Evolutionary conservation across 805 yeast species (phyloP), one percentile per base, ranked within the genome.

Genomic region (Spathaspora girioi): DNA sequence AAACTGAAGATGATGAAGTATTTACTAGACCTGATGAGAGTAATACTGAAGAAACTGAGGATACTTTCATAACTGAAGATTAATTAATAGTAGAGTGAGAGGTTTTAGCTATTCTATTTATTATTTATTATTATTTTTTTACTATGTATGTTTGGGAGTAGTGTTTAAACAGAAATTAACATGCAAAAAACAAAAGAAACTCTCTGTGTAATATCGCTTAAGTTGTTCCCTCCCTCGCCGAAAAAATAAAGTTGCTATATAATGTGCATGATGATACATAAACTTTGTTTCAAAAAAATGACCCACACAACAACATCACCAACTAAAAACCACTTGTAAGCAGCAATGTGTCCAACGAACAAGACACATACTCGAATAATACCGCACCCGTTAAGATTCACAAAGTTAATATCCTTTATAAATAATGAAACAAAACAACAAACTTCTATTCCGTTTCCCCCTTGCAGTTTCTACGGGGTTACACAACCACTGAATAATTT

Each of bases 391-490:
- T 8, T 10, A 35, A 32, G 8, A 12, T 45, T 32, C 23, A 32
- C 40, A 11, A 45, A 45, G 19, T 19, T 35, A 15, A 15, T n/a
- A 9, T 32, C 47, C 12, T 45, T 45, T 35, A 23, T 19, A 15
- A 31, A 44, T 17, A 17, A 29, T 27, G 20, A 27, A 9, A 35
- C 40, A 6, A 29, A 29, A 10, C 42, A 32, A 19, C 47, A 19
- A 18, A 15, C 31, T n/a, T 45, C 47, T 5, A 35, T 45, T 10
- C 47, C 47, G 11, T 45, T 45, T n/a, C 47, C 41, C 5, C 47
- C 42, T 19, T 7, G 27, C 6, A 45, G 10, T 7, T 5, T 29
- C 14, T 35, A 35, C 14, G 18, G 18, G 8, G 8, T 7, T 14
- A 35, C 17, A 35, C 40, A 3, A 14, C 40, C 40, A 14, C 40